phyloP scores from a whole-genome alignment of 1,139 yeast genomes.

The Kodamaea fungicola region DNA sequence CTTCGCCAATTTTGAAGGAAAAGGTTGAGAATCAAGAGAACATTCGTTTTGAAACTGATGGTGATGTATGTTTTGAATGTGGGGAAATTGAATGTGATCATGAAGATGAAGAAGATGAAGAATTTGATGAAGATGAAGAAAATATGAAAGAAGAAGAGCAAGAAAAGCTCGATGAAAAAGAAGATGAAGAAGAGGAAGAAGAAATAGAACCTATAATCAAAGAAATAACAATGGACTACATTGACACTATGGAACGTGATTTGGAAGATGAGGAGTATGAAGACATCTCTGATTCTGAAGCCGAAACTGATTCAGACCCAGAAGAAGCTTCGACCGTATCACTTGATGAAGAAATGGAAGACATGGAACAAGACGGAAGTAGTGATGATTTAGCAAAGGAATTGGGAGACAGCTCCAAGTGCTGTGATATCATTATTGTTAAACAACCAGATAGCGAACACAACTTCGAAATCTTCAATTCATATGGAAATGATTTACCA shows the following conservation, averaged over 20 bases:
- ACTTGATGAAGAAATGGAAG: conserved; percentile 10
- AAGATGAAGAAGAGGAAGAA: conserved; percentile 14
- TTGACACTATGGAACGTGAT: conserved; percentile 31
- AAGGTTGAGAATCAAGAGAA: conserved; percentile 41
- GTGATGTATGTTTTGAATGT: conserved; percentile 69
- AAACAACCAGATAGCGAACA: conserved; percentile 38
- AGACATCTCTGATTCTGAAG: conserved; percentile 20
- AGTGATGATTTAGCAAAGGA: conserved; percentile 28
- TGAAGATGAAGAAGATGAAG: conserved; percentile 21
- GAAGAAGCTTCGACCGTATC: conserved; percentile 25
- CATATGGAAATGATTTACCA: conserved; percentile 67
- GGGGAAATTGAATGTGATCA: conserved; percentile 66
- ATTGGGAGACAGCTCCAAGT: conserved; percentile 33
- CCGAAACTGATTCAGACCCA: conserved; percentile 23
- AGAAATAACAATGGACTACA: conserved; percentile 37
- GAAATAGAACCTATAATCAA: conserved; percentile 16
- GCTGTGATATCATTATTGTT: conserved; percentile 57
- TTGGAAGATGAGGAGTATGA: conserved; percentile 10
- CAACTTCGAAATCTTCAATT: conserved; percentile 60
- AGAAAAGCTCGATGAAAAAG: conserved; percentile 18
- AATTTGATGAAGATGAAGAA: conserved; percentile 14
- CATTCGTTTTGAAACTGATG: conserved; percentile 72
- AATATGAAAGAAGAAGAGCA: conserved; percentile 24
- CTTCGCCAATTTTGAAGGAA: conserved; percentile 28
- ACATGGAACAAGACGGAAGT: conserved; percentile 13